Evolutionary conservation across 495 filamentous ascomycete genomes (phyloP).

Genomic region (Astrocystis sublimbata): DNA sequence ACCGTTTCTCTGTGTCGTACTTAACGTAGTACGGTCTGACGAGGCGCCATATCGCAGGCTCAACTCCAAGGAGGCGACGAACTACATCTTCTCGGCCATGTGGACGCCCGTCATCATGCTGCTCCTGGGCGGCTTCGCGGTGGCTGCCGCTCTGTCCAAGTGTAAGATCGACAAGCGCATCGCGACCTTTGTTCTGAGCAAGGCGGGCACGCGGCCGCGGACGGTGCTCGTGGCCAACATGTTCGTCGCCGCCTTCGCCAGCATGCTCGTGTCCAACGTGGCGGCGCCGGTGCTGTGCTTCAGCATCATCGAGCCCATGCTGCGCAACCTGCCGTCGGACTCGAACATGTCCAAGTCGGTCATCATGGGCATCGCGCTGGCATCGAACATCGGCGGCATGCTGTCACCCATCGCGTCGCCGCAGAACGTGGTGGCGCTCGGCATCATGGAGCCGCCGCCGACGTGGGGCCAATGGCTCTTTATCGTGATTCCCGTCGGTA

Average conservation of each 20-base stretch:
- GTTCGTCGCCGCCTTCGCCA: constrained; percentile 96
- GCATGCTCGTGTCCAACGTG: constrained; percentile 99
- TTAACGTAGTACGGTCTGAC: constrained; percentile 79
- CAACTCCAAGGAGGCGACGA: constrained; percentile 70
- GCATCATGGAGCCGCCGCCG: constrained; percentile 88
- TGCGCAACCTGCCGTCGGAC: constrained; percentile 87
- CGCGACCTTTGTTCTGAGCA: constrained; percentile 95
- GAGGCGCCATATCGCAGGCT: constrained; percentile 69
- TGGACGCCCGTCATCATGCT: constrained; percentile 99
- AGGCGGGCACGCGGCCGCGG: constrained; percentile 85
- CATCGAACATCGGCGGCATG: constrained; percentile 93
- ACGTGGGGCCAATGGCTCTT: constrained; percentile 98
- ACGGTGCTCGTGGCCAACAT: constrained; percentile 93
- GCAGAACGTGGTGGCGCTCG: constrained; percentile 93
- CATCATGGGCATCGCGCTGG: constrained; percentile 93
- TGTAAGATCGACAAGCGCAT: constrained; percentile 97
- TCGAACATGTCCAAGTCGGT: constrained; percentile 93
- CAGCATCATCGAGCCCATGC: constrained; percentile 92
- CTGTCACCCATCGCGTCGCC: constrained; percentile 95
- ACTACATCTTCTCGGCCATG: constrained; percentile 89
- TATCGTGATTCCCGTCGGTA: constrained; percentile 86
- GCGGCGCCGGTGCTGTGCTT: constrained; percentile 98
- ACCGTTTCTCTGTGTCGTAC: constrained; percentile 86
- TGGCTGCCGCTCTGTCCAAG: constrained; percentile 93
- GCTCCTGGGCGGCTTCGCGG: constrained; percentile 91